phyloP scores from a whole-genome alignment of 495 filamentous ascomycete species.

The Aspergillus kassunensis region DNA sequence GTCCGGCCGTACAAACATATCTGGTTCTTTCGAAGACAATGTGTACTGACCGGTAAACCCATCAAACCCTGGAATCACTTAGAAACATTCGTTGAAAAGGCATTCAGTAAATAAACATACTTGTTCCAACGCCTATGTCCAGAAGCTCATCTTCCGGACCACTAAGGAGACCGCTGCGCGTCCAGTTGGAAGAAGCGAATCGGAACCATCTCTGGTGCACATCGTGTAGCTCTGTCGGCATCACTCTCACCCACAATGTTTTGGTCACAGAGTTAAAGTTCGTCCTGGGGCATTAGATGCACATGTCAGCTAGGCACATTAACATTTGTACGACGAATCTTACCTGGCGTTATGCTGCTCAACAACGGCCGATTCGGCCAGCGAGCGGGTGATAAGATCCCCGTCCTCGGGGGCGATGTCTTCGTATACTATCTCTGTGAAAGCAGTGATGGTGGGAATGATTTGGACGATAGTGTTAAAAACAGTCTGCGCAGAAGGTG shows the following conservation, averaged over 20 bases:
- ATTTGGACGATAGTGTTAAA: not conserved
- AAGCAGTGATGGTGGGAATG: not conserved
- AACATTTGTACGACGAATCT: too few relatives aligned
- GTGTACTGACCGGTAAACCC: not conserved
- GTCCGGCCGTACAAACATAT: not conserved
- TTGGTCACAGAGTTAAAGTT: not conserved
- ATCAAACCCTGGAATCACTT: not conserved
- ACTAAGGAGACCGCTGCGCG: too few relatives aligned
- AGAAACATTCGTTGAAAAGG: not conserved
- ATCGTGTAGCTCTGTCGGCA: conserved; percentile 2
- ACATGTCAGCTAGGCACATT: too few relatives aligned
- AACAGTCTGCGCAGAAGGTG: not conserved
- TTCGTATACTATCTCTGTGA: conserved; percentile 1
- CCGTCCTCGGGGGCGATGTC: not conserved
- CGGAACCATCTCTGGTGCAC: conserved; percentile 5
- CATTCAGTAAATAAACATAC: not conserved
- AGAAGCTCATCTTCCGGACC: not conserved
- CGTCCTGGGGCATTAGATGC: too few relatives aligned
- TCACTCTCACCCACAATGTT: not conserved
- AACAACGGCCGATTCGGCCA: not conserved
- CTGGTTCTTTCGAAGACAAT: not conserved
- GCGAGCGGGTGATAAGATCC: not conserved
- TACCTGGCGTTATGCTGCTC: not conserved
- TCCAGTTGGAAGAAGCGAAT: not conserved
- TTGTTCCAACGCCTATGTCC: not conserved